Base-by-base conservation (phyloP, 139 green algal genomes). In the Asterochloris erici region DNA sequence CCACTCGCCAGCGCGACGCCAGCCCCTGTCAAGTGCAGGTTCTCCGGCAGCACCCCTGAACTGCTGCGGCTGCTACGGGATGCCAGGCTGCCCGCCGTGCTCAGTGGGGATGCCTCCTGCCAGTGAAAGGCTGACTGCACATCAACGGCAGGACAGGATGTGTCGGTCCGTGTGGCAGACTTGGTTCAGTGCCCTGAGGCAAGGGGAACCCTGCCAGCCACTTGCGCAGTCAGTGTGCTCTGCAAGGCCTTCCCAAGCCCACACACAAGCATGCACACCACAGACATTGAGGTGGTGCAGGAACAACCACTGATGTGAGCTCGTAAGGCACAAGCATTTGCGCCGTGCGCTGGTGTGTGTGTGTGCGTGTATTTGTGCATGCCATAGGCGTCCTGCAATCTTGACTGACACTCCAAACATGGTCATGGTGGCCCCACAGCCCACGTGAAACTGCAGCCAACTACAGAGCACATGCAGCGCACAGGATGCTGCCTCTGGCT, bases 91-190 rank as follows among this genome's bases (percentile, higher is more conserved):
- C 38, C 38, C 6, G 38, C 38, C 38, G 38, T 54, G 6, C 38
- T 54, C 38, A 54, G 38, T 54, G 76, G 68, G 14, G 76, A 14
- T 15, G 76, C 69, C 60, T 80, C 76, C 9, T 62, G 76, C 60
- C 76, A 54, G 11, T 80, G 76, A 0, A 80, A 80, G 12, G 76
- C 68, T 61, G 68, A 70, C 76, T 80, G 76, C 76, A 80, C 24
- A 24, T 70, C 9, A 63, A 79, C 6, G 11, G 12, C 14, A 78
- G 27, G 29, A 21, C 62, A 19, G 62, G 14, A 26, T 10, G 27
- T 61, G 71, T 61, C 71, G 13, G 9, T 60, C 1, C 1, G 26
- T 54, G 26, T 47, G n/a, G 26, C 17, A 17, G 12, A n/a, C 11
- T 12, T 12, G 11, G 26, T 4, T 63, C 21, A 1, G 66, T 24